Conservation (phyloP, 2,329 filamentous ascomycete genomes). For the Curvularia spicifera region DNA sequence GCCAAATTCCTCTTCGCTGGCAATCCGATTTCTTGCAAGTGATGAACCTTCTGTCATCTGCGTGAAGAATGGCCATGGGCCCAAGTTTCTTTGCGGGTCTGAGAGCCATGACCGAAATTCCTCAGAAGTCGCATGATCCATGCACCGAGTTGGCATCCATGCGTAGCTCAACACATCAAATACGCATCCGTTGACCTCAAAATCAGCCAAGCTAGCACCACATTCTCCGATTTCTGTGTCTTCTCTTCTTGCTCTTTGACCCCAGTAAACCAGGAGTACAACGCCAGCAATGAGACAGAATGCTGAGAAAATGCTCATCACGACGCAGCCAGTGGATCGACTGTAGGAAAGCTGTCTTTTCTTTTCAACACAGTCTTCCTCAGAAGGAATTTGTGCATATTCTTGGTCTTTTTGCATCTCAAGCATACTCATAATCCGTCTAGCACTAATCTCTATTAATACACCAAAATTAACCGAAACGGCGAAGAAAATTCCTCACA, state of each 20-base stretch:
- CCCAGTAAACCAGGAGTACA: neutral
- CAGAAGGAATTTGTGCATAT: neutral
- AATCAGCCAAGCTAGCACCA: neutral
- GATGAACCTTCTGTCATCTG: neutral
- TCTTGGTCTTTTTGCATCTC: neutral
- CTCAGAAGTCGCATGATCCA: neutral
- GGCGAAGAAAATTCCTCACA: neutral
- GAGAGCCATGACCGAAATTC: neutral
- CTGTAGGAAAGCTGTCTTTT: neutral
- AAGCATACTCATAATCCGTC: neutral
- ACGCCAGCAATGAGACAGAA: neutral
- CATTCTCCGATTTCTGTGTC: neutral
- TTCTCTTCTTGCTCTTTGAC: neutral
- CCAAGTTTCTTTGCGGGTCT: neutral
- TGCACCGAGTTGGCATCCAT: neutral
- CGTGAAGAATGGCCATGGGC: neutral
- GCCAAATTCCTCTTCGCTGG: neutral
- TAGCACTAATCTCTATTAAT: neutral
- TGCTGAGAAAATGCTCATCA: neutral
- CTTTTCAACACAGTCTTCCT: neutral
- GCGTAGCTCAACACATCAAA: neutral
- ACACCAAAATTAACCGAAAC: neutral
- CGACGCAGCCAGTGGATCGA: neutral
- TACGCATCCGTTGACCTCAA: neutral
- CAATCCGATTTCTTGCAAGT: neutral